These are phyloP conservation scores for Fraxinus platypoda DNA, from an alignment of 305 asterid genomes.

Conservation along the genomic window DNA sequence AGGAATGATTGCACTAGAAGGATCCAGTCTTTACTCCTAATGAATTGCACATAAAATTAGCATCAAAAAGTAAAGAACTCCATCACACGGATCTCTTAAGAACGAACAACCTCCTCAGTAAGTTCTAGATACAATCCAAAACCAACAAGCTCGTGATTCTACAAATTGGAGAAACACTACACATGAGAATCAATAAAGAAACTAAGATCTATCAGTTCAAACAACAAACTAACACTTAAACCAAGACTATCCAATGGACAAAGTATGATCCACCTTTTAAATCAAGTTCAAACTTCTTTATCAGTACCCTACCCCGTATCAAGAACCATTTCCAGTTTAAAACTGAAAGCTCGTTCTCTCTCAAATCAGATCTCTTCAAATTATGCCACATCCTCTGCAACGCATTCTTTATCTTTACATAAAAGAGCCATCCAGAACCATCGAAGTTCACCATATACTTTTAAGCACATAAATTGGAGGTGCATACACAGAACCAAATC, in stretches of 20 bases:
- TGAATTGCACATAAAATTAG: neutral
- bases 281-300: neutral
- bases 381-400: neutral
- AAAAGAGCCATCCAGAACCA: neutral
- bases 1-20: neutral
- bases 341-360: constrained; percentile 15
- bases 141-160: neutral
- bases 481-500: constrained; percentile 9
- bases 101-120: neutral
- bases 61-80: neutral
- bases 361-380: constrained; percentile 38
- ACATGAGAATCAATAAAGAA: neutral
- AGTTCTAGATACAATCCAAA: neutral
- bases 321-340: constrained; percentile 14
- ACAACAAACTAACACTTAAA: neutral
- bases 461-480: constrained; percentile 9
- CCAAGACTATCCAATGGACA: neutral
- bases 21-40: neutral
- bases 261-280: neutral
- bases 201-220: neutral
- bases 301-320: constrained; percentile 8
- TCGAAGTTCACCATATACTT: neutral
- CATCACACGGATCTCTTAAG: neutral
- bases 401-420: neutral
- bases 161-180: neutral